These are phyloP conservation scores for Lolium perenne DNA, from an alignment of 176 grass and related monocot species.

Conservation along the genomic window DNA sequence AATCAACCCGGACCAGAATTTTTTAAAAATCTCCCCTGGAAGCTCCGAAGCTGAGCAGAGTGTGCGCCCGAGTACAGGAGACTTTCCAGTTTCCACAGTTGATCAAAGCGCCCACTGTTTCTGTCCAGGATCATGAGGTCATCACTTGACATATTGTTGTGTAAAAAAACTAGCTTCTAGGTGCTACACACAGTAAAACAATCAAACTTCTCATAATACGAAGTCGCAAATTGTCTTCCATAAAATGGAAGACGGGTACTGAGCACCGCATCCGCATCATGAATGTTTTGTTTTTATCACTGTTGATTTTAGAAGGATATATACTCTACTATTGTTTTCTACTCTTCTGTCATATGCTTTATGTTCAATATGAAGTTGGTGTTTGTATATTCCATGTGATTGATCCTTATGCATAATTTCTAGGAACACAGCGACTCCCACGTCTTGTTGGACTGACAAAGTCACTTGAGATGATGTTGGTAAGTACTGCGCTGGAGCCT, in stretches of 20 bases:
- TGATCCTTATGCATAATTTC: slow-evolving; percentile 28
- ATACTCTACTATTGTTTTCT: background rate
- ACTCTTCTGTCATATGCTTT: slow-evolving; percentile 17
- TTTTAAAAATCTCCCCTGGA: background rate
- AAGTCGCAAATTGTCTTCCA: background rate
- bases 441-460: slow-evolving; percentile 91
- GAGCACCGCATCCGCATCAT: background rate
- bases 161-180: background rate
- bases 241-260: slow-evolving; percentile 1
- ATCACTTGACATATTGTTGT: background rate
- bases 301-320: background rate
- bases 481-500: slow-evolving; percentile 42
- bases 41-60: background rate
- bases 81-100: background rate
- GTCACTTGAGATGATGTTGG: slow-evolving; percentile 93
- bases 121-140: slow-evolving; percentile 16
- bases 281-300: background rate
- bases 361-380: background rate
- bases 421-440: slow-evolving; percentile 93
- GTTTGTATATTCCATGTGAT: background rate
- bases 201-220: background rate
- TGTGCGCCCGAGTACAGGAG: background rate
- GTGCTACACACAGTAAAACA: background rate
- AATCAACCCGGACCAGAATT: background rate
- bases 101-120: background rate